A percentile compares a stretch with the other conserved stretches of the same genome.
phyloP scores from a whole-genome alignment of 495 filamentous ascomycete genomes.

The Thozetella sp. region DNA sequence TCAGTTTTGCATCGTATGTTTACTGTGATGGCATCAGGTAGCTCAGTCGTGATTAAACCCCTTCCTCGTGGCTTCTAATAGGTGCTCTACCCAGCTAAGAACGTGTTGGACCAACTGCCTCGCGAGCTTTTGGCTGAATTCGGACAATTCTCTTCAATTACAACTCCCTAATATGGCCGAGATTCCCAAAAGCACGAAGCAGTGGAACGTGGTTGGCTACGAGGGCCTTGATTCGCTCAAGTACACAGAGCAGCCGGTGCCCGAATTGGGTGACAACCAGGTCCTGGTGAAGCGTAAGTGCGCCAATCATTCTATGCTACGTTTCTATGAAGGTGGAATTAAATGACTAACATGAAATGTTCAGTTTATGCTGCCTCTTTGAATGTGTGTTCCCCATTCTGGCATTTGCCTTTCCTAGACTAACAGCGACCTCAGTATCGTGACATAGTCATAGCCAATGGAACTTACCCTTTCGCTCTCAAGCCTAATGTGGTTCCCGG shows the following conservation, averaged over 20 bases:
- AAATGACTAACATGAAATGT: not conserved
- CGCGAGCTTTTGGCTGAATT: too few relatives aligned
- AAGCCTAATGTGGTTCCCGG: slow-evolving; percentile 55
- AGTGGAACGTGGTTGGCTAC: slow-evolving; percentile 20
- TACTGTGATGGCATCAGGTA: too few relatives aligned
- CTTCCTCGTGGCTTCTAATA: too few relatives aligned
- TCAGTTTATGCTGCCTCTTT: not conserved
- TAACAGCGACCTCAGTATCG: slow-evolving; percentile 47
- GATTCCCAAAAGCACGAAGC: slow-evolving; percentile 19
- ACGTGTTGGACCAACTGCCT: too few relatives aligned
- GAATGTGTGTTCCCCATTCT: not conserved
- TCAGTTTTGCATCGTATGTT: too few relatives aligned
- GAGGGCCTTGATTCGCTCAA: slow-evolving; percentile 14
- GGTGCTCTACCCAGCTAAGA: too few relatives aligned
- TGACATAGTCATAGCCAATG: slow-evolving; percentile 59
- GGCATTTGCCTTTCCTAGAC: not conserved
- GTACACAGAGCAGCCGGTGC: slow-evolving; percentile 17
- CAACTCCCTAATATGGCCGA: too few relatives aligned
- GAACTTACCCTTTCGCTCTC: slow-evolving; percentile 32
- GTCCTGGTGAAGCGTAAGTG: slow-evolving; percentile 24
- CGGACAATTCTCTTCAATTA: too few relatives aligned
- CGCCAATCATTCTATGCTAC: not conserved
- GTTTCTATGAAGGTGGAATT: not conserved
- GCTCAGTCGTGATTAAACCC: too few relatives aligned
- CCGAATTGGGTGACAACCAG: slow-evolving; percentile 20